phyloP scores from a whole-genome alignment of 805 yeast species.

The Yarrowia osloensis region DNA sequence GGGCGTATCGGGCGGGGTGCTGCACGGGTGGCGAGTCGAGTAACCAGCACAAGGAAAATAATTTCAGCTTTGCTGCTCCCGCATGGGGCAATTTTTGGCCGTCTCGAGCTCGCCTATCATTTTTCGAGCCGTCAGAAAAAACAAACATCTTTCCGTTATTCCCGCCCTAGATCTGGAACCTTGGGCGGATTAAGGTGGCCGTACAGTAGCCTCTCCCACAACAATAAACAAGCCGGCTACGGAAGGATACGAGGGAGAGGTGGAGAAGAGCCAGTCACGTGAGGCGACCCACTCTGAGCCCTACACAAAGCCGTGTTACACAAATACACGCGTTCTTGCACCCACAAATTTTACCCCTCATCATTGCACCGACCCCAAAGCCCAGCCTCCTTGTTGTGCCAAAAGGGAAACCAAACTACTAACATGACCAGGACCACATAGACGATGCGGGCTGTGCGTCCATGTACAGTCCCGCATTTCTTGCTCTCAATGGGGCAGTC shows the following conservation, averaged over 20 bases:
- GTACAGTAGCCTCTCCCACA: background rate
- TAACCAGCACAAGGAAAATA: no score
- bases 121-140: background rate
- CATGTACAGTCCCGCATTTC: slow-evolving; percentile 6
- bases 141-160: slow-evolving; percentile 10
- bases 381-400: background rate
- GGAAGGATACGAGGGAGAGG: no score
- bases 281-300: background rate
- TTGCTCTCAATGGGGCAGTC: slow-evolving; percentile 10
- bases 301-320: no score
- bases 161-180: slow-evolving; percentile 9
- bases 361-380: no score
- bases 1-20: no score
- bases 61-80: background rate
- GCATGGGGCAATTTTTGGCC: background rate
- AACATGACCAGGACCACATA: background rate
- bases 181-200: background rate
- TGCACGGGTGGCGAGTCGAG: no score
- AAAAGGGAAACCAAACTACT: background rate
- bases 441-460: background rate
- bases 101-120: background rate
- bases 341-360: no score
- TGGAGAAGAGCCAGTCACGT: background rate
- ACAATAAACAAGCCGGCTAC: background rate
- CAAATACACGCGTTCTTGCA: no score